These are phyloP conservation scores for Geotrichum siamense DNA, from an alignment of 1,139 yeast genomes.

Conservation along the genomic window DNA sequence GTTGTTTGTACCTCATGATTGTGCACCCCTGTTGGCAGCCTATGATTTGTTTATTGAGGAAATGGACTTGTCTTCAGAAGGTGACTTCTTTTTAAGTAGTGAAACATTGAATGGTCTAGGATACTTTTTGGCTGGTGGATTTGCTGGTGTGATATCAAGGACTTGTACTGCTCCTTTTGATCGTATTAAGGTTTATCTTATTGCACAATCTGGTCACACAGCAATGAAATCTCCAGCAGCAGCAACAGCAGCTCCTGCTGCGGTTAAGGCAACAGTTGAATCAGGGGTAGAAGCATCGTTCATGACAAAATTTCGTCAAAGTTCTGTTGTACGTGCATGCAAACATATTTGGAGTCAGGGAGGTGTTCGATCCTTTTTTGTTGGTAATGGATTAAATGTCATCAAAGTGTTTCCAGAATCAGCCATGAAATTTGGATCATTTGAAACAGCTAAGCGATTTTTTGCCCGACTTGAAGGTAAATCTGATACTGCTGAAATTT, in stretches of 20 bases:
- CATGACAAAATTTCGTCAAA: constrained; percentile 18
- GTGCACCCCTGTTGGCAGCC: constrained; percentile 70
- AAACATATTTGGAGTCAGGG: constrained; percentile 80
- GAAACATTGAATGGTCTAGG: constrained; percentile 82
- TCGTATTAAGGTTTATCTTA: constrained; percentile 83
- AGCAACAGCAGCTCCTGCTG: constrained; percentile 22
- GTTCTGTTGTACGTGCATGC: constrained; percentile 46
- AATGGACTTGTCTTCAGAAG: constrained; percentile 76
- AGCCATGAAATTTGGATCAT: constrained; percentile 94
- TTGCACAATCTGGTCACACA: constrained; percentile 78
- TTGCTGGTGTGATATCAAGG: constrained; percentile 94
- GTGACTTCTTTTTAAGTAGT: constrained; percentile 78
- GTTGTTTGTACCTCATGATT: constrained; percentile 66
- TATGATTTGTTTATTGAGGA: constrained; percentile 76
- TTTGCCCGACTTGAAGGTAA: constrained; percentile 76
- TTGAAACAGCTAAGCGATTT: constrained; percentile 75
- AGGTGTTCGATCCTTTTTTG: constrained; percentile 79
- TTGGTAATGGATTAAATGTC: constrained; percentile 92
- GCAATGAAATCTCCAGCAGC: no score
- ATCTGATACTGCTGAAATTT: constrained; percentile 61
- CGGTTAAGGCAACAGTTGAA: constrained; percentile 24
- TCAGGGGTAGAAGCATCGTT: constrained; percentile 17
- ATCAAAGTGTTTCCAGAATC: constrained; percentile 93
- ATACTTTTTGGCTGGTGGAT: constrained; percentile 87
- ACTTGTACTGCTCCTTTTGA: constrained; percentile 97